Evolutionary conservation across 164 flowering plant genomes (phyloP), one percentile per base, ranked within the genome.

Genomic region (Saururus chinensis): DNA sequence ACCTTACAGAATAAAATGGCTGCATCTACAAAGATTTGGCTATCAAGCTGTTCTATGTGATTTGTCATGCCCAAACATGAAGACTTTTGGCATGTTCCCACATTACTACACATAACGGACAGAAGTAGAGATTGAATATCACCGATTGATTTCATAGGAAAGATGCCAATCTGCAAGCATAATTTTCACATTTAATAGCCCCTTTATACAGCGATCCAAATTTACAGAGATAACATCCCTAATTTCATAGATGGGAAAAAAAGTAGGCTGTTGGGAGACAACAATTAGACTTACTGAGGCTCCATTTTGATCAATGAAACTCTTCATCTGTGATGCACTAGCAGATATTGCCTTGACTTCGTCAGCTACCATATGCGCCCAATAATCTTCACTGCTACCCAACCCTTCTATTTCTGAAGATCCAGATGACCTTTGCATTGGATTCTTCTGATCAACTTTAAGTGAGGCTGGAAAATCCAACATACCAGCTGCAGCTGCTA

Each of bases 1-100:
- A 93, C 87, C 68, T 83, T 90, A 78, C 85, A 90, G 77, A 90
- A 88, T 7, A 83, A 79, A 67, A 80, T 83, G 57, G 80, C 77
- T 64, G 95, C 86, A 73, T 84, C 86, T 59, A 90, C 76, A 74
- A 93, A 85, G 68, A 78, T 83, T 61, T 75, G 72, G 63, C 68
- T 75, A 66, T 80, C 85, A 68, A 70, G 69, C 64, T 76, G 81
- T 35, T 85, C 95, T n/a, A 60, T 65, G 58, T 79, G 79, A 64
- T 82, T 85, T 42, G 66, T 52, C 68, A 61, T 66, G 69, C 67
- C 74, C 40, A 67, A 60, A 40, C 69, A 81, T 53, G 83, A 80
- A 57, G 80, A 77, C 70, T 80, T 87, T 76, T 83, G 84, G 54
- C 66, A 63, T 60, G 66, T 60, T 56, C 70, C 78, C 51, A 83